Percentiles rank a stretch among this genome's conserved stretches.
phyloP scores from a whole-genome alignment of 805 yeast genomes.

The Deakozyma indianensis region DNA sequence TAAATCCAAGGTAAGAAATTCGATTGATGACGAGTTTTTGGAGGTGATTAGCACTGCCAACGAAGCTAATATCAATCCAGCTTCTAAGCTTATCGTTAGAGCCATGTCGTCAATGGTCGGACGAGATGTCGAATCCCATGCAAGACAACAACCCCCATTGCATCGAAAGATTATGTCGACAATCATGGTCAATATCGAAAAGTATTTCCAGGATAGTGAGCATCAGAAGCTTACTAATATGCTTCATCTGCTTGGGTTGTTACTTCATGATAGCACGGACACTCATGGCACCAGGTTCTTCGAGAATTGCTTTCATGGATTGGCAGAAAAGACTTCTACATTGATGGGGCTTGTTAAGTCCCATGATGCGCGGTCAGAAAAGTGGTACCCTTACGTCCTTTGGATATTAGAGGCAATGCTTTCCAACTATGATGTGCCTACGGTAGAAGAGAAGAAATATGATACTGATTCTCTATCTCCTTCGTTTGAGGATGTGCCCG shows the following conservation, averaged over 20 bases:
- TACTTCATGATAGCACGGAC: neutral
- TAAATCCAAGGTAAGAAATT: neutral
- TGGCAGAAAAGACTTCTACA: neutral
- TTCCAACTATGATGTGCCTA: constrained; percentile 37
- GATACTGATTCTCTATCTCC: constrained; percentile 7
- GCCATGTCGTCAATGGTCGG: too few species aligned
- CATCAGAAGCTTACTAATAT: neutral
- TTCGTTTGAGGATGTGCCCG: neutral
- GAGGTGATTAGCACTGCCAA: neutral
- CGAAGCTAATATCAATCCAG: neutral
- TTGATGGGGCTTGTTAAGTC: neutral
- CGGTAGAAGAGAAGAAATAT: constrained; percentile 21
- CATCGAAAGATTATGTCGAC: constrained; percentile 20
- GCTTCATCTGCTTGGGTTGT: constrained; percentile 13
- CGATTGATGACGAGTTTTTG: neutral
- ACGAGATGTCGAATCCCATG: too few species aligned
- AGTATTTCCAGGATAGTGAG: neutral
- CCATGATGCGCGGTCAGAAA: constrained; percentile 9
- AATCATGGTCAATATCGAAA: neutral
- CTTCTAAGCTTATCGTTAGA: neutral
- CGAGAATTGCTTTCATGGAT: neutral
- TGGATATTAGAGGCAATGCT: constrained; percentile 41
- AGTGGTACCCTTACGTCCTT: constrained; percentile 49
- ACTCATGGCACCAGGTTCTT: neutral
- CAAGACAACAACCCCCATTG: too few species aligned